phyloP scores from a whole-genome alignment of 495 filamentous ascomycete species.

The Aspergillus olivimuriae region DNA sequence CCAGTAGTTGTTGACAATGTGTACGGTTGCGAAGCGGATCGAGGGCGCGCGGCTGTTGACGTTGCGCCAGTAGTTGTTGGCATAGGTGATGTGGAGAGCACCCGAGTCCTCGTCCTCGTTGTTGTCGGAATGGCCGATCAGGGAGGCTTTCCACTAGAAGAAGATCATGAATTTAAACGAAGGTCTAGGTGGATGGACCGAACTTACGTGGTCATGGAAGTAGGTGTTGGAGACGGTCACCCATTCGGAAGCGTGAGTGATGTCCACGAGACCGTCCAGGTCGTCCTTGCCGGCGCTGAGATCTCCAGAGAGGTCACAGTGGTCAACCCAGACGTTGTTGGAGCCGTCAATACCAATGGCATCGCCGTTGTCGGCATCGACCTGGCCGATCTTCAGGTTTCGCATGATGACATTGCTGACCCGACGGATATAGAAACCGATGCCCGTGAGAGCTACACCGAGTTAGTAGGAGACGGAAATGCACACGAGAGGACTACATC shows the following conservation, averaged over 20 bases:
- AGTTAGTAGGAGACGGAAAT: too few species aligned
- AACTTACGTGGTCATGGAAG: slow-evolving; percentile 9
- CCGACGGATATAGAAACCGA: slow-evolving; percentile 8
- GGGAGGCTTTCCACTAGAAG: slow-evolving; percentile 5
- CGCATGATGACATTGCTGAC: slow-evolving; percentile 7
- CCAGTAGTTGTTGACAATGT: slow-evolving; percentile 10
- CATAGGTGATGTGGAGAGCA: slow-evolving; percentile 5
- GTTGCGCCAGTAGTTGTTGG: slow-evolving; percentile 9
- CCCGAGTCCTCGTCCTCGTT: slow-evolving; percentile 8
- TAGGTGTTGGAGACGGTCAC: slow-evolving; percentile 8
- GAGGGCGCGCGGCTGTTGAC: slow-evolving; percentile 3
- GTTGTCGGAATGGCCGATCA: slow-evolving; percentile 7
- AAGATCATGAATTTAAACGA: not conserved
- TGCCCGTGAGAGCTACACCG: slow-evolving; percentile 1
- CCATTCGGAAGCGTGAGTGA: slow-evolving; percentile 5
- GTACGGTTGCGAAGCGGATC: slow-evolving; percentile 6
- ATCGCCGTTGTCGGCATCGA: slow-evolving; percentile 7
- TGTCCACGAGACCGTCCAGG: slow-evolving; percentile 6
- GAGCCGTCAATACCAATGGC: slow-evolving; percentile 6
- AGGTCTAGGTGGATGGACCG: not conserved
- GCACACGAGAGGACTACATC: not conserved
- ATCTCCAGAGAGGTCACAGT: slow-evolving; percentile 7
- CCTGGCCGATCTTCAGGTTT: slow-evolving; percentile 8
- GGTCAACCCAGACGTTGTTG: slow-evolving; percentile 8
- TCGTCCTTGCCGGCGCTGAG: slow-evolving; percentile 6